These are phyloP conservation scores for Lagerstroemia speciosa DNA, from an alignment of 345 rosid species.

Conservation along the genomic window DNA sequence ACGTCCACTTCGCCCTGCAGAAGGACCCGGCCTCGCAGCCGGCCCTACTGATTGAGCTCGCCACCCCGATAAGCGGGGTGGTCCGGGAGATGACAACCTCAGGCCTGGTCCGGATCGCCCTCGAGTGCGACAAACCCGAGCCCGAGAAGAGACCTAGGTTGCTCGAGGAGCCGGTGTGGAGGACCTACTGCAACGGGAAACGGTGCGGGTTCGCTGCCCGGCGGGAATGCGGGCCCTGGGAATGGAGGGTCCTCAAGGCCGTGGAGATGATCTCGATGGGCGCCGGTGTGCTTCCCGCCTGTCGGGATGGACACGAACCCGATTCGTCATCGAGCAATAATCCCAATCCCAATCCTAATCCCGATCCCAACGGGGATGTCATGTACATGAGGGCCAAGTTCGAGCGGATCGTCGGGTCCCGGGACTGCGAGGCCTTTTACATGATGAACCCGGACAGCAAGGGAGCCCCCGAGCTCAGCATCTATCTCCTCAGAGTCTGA, in stretches of 20 bases:
- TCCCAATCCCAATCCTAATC: too few relatives aligned
- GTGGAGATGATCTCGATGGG: conserved; percentile 97
- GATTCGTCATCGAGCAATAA: conserved; percentile 7
- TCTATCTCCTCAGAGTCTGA: conserved; percentile 82
- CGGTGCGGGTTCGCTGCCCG: conserved; percentile 75
- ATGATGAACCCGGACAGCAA: conserved; percentile 99
- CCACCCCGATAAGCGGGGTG: conserved; percentile 81
- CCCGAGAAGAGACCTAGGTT: conserved; percentile 25
- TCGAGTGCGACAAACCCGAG: conserved; percentile 66
- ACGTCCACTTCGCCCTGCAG: conserved; percentile 89
- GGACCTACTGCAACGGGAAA: conserved; percentile 94
- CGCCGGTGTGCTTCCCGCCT: conserved; percentile 78
- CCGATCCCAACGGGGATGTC: conserved; percentile 33
- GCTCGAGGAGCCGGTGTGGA: conserved; percentile 83
- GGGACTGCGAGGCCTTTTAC: conserved; percentile 97
- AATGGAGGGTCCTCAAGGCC: conserved; percentile 66
- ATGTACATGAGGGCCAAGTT: conserved; percentile 94
- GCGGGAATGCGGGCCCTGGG: conserved; percentile 68
- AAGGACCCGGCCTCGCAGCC: conserved; percentile 72
- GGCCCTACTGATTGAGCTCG: conserved; percentile 76
- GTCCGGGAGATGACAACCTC: conserved; percentile 99
- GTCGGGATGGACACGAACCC: conserved; percentile 12
- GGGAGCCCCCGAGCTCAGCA: conserved; percentile 94
- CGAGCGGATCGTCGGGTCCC: conserved; percentile 87
- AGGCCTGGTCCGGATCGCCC: conserved; percentile 82